Evolutionary conservation across 2,329 filamentous ascomycete genomes (phyloP), one percentile per base, ranked within the genome.

Genomic region (Chaetomiaceae sp.): DNA sequence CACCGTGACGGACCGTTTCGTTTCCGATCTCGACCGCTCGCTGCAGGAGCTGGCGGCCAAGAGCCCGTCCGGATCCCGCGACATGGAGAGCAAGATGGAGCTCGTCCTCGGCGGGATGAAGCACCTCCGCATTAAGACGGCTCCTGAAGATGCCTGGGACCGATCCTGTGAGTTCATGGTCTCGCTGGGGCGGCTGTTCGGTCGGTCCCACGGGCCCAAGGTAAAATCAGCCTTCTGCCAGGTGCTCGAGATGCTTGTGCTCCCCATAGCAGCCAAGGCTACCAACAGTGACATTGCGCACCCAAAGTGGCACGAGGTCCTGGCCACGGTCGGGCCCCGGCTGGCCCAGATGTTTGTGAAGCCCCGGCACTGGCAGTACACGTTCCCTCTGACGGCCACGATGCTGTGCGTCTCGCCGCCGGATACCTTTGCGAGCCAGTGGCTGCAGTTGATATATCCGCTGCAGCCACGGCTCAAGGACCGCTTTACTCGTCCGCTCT

Each of bases 151-250:
- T 37, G 76, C 79, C 1, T 96, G 91, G 87, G 80, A 86, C 43
- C 84, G 84, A 53, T 88, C 89, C 1, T 97, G 91, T 67, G 86
- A 94, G 47, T 95, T 95, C 57, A 80, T 98, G 69, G 79, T 84
- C 40, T 79, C 83, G 0, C 69, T 98, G 24, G 89, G 87, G 6
- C 85, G 81, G 42, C 76, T 95, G 15, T 97, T 96, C 64, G 78
- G 82, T 45, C 84, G 81, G 56, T 86, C 88, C 4, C 91, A 96
- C 59, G 93, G 93, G 1, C 87, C 88, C 55, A 83, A 82, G 50
- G 83, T 97, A 60, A 98, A 98, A 65, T 86, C 91, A 56, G 88
- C 90, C 0, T 98, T 96, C 61, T 97, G 93, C 62, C 86, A 95
- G 59, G 83, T 95, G 18, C 78, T 98, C 42, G 88, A 95, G 58